Conservation (phyloP, 2,329 filamentous ascomycete species). For the Zymoseptoria brevis region DNA sequence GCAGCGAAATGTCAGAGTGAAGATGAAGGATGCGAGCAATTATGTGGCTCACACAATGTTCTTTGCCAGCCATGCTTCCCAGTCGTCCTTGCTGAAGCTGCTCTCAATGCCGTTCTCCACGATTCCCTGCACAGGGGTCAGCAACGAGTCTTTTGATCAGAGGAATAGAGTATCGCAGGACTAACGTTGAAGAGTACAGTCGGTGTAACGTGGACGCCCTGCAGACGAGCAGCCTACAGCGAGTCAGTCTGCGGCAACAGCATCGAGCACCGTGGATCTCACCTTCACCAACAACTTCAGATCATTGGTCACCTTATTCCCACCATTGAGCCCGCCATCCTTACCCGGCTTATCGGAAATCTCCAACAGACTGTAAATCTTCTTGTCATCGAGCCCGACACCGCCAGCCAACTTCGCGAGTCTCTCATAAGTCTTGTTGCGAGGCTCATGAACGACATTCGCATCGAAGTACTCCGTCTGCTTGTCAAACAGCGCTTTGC, state of each 20-base stretch:
- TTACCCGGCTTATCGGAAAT: slow-evolving; percentile 59
- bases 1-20: too few relatives aligned
- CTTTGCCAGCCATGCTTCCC: slow-evolving; percentile 72
- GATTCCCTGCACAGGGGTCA: slow-evolving; percentile 43
- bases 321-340: slow-evolving; percentile 64
- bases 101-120: slow-evolving; percentile 72
- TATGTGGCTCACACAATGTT: slow-evolving; percentile 45
- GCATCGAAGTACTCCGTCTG: slow-evolving; percentile 80
- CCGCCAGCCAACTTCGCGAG: slow-evolving; percentile 63
- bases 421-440: slow-evolving; percentile 75
- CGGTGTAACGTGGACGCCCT: slow-evolving; percentile 83
- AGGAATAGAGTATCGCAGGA: neutral
- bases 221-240: slow-evolving; percentile 52
- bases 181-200: slow-evolving; percentile 75
- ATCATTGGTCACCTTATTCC: slow-evolving; percentile 77
- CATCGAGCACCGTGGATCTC: slow-evolving; percentile 21
- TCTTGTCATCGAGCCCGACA: slow-evolving; percentile 63
- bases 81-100: slow-evolving; percentile 70
- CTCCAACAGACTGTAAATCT: slow-evolving; percentile 60
- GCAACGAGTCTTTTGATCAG: neutral
- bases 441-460: slow-evolving; percentile 70
- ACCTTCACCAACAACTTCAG: slow-evolving; percentile 78
- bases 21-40: too few relatives aligned
- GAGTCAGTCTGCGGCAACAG: neutral
- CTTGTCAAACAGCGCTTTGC: slow-evolving; percentile 56